Evolutionary conservation across 805 yeast species (phyloP).

Genomic region (Scheffersomyces coipomensis): DNA sequence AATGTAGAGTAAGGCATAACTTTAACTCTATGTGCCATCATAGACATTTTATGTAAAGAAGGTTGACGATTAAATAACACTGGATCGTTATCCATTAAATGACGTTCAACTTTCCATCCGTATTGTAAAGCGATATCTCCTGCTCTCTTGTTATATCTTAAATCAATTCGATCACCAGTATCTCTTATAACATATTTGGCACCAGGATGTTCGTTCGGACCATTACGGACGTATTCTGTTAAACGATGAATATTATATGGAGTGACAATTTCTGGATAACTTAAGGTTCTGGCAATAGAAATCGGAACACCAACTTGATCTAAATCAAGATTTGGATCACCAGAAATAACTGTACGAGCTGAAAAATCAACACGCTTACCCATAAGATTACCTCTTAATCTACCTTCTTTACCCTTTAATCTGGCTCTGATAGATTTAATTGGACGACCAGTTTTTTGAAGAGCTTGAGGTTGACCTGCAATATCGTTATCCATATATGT

Average conservation of each 20-base stretch:
- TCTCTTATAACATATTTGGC: slow-evolving; percentile 98
- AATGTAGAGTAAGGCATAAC: slow-evolving; percentile 99
- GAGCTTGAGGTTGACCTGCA: slow-evolving; percentile 99
- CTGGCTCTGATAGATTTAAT: slow-evolving; percentile 99
- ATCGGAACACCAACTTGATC: slow-evolving; percentile 99
- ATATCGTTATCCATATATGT: slow-evolving; percentile 99
- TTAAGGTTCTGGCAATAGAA: slow-evolving; percentile 90
- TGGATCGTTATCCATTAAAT: slow-evolving; percentile 95
- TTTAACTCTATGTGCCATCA: slow-evolving; percentile 99
- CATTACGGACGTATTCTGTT: slow-evolving; percentile 92
- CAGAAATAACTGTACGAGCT: slow-evolving; percentile 98
- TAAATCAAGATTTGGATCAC: slow-evolving; percentile 95
- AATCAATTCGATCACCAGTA: slow-evolving; percentile 97
- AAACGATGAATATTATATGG: slow-evolving; percentile 94
- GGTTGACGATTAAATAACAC: slow-evolving; percentile 99
- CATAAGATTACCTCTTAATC: slow-evolving; percentile 97
- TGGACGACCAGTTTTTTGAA: slow-evolving; percentile 98
- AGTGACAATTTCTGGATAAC: slow-evolving; percentile 97
- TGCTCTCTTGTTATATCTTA: slow-evolving; percentile 95
- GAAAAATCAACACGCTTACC: slow-evolving; percentile 99
- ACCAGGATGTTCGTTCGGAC: slow-evolving; percentile 99
- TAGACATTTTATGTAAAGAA: slow-evolving; percentile 97
- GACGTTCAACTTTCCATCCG: slow-evolving; percentile 99
- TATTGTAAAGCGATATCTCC: slow-evolving; percentile 97
- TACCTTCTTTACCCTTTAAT: slow-evolving; percentile 98